Evolutionary conservation across 805 yeast genomes (phyloP).

Genomic region (Starmerella geochares): DNA sequence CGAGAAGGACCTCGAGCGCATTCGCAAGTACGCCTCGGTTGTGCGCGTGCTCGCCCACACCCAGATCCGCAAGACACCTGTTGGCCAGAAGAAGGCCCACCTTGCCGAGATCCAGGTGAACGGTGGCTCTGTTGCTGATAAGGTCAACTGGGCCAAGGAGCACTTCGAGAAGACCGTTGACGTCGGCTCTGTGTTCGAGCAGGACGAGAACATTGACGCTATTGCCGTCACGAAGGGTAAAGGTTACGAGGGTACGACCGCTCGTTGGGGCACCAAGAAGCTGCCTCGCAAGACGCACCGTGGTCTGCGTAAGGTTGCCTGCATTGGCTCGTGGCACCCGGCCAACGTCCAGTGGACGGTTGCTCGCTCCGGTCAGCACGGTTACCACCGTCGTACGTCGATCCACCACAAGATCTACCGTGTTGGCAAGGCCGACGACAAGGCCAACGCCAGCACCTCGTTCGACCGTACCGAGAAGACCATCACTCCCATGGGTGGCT

Average conservation of each 20-base stretch:
- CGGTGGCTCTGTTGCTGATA: conserved; percentile 98
- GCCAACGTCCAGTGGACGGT: conserved; percentile 99
- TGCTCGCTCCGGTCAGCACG: conserved; percentile 99
- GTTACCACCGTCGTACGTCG: conserved; percentile 99
- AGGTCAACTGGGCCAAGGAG: conserved; percentile 97
- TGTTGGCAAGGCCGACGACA: conserved; percentile 94
- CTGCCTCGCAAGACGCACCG: conserved; percentile 99
- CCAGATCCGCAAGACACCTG: conserved; percentile 98
- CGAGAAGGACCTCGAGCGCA: conserved; percentile 96
- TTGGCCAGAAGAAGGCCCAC: conserved; percentile 98
- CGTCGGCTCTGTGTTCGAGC: conserved; percentile 93
- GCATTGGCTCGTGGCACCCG: conserved; percentile 99
- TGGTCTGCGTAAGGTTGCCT: conserved; percentile 99
- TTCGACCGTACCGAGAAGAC: conserved; percentile 99
- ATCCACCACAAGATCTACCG: conserved; percentile 99
- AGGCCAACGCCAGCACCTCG: conserved; percentile 87
- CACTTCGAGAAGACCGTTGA: conserved; percentile 98
- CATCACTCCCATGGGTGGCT: conserved; percentile 99
- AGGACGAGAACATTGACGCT: conserved; percentile 96
- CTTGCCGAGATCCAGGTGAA: conserved; percentile 98
- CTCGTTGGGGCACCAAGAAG: conserved; percentile 99
- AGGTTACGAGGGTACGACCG: conserved; percentile 99
- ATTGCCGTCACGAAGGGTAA: conserved; percentile 99
- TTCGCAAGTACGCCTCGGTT: conserved; percentile 94
- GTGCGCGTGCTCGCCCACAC: conserved; percentile 99